phyloP scores from a whole-genome alignment of 768 basidiomycete genomes.

The Crassisporium funariophilum region DNA sequence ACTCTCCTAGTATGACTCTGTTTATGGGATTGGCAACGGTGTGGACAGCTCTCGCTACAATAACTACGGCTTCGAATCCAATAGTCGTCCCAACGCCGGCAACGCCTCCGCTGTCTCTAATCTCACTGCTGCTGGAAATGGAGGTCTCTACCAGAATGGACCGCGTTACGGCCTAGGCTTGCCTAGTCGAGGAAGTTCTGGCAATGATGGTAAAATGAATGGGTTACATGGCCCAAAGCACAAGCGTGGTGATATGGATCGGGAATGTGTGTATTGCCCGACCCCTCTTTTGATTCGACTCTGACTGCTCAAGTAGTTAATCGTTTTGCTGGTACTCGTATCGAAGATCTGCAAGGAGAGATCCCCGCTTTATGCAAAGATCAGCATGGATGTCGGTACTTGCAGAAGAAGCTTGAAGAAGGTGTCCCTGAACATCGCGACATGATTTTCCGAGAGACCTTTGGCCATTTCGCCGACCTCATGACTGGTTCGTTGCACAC shows the following conservation, averaged over 20 bases:
- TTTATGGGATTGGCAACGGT: constrained; percentile 50
- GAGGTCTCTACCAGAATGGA: constrained; percentile 75
- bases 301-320: constrained; percentile 62
- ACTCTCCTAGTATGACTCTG: constrained; percentile 56
- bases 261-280: constrained; percentile 59
- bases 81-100: constrained; percentile 38
- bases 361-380: constrained; percentile 96
- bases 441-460: constrained; percentile 99
- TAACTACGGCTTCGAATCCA: constrained; percentile 57
- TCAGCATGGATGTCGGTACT: constrained; percentile 96
- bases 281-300: constrained; percentile 1
- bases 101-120: constrained; percentile 25
- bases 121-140: constrained; percentile 56
- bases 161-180: constrained; percentile 75
- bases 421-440: constrained; percentile 94
- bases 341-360: constrained; percentile 96
- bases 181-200: constrained; percentile 50
- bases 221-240: constrained; percentile 92
- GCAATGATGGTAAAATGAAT: constrained; percentile 78
- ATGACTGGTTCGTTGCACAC: constrained; percentile 77
- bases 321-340: constrained; percentile 92
- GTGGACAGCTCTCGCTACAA: constrained; percentile 57
- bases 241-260: constrained; percentile 90
- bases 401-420: constrained; percentile 99
- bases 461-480: constrained; percentile 94